These are phyloP conservation scores for Penicillium cataractarum DNA, from an alignment of 495 filamentous ascomycete species.

Conservation along the genomic window DNA sequence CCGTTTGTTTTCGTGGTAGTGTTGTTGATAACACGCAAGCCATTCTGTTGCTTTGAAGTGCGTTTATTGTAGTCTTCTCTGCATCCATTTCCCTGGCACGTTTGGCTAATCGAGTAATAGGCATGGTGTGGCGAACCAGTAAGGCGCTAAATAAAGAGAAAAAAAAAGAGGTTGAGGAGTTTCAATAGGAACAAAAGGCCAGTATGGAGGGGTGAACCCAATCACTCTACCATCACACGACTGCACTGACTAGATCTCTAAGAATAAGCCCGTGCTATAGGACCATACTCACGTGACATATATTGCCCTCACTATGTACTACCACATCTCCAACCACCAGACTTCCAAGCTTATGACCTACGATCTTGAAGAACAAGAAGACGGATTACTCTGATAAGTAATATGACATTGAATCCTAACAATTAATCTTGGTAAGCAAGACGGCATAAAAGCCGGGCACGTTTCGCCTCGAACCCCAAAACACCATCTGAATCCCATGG, in stretches of 20 bases:
- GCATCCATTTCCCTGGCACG: background rate
- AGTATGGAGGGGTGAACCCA: too few relatives aligned
- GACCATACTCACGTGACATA: too few relatives aligned
- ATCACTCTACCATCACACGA: too few relatives aligned
- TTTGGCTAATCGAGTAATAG: background rate
- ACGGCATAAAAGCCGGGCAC: background rate
- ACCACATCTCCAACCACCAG: too few relatives aligned
- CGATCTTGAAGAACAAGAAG: too few relatives aligned
- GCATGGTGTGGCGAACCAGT: background rate
- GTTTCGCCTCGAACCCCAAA: slow-evolving; percentile 1
- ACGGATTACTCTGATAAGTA: too few relatives aligned
- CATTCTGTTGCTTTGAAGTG: background rate
- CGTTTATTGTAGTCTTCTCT: slow-evolving; percentile 1
- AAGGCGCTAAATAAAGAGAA: background rate
- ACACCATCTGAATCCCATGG: background rate
- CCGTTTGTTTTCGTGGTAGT: background rate
- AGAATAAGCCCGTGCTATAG: too few relatives aligned
- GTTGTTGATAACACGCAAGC: background rate
- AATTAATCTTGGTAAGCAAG: background rate
- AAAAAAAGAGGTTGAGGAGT: background rate
- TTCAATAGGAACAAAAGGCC: background rate
- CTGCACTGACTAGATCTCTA: too few relatives aligned
- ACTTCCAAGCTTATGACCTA: too few relatives aligned
- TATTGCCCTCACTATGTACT: too few relatives aligned
- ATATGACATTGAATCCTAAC: background rate